Evolutionary conservation across 495 filamentous ascomycete species (phyloP).

Genomic region (Immersiella caudata): DNA sequence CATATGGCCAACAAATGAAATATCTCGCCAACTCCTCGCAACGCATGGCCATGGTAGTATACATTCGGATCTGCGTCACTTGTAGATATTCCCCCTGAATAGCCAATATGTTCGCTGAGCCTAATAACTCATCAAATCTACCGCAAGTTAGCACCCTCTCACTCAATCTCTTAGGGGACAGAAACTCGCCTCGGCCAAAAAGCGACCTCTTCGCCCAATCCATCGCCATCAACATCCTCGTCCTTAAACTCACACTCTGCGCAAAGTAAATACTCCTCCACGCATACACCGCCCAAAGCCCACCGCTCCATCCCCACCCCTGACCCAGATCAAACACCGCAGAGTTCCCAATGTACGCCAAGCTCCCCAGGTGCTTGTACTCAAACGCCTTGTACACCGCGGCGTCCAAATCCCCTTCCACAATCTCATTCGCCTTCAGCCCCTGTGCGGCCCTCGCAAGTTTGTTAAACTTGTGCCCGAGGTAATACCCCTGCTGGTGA

Average conservation of each 20-base stretch:
- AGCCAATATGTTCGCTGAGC: no score
- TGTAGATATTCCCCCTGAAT: neutral
- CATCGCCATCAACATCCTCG: constrained; percentile 89
- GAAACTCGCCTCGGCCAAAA: constrained; percentile 89
- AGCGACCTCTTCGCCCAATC: constrained; percentile 95
- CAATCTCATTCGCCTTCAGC: constrained; percentile 73
- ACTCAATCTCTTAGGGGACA: neutral
- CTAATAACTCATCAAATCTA: constrained; percentile 54
- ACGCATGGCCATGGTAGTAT: neutral
- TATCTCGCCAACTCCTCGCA: neutral
- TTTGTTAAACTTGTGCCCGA: constrained; percentile 93
- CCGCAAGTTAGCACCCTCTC: constrained; percentile 31
- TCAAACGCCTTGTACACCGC: constrained; percentile 95
- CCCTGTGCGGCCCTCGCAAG: constrained; percentile 79
- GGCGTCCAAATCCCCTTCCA: constrained; percentile 88
- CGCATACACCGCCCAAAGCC: constrained; percentile 90
- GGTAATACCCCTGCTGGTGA: constrained; percentile 93
- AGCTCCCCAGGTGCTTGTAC: constrained; percentile 86
- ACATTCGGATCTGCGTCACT: neutral
- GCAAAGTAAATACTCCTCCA: constrained; percentile 98
- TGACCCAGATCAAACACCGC: constrained; percentile 84
- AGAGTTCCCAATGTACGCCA: constrained; percentile 96
- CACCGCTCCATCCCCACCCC: constrained; percentile 79
- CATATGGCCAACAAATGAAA: neutral
- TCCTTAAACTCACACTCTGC: constrained; percentile 93